Base-by-base conservation (phyloP, 345 rosid genomes). In the Cochlearia excelsa region DNA sequence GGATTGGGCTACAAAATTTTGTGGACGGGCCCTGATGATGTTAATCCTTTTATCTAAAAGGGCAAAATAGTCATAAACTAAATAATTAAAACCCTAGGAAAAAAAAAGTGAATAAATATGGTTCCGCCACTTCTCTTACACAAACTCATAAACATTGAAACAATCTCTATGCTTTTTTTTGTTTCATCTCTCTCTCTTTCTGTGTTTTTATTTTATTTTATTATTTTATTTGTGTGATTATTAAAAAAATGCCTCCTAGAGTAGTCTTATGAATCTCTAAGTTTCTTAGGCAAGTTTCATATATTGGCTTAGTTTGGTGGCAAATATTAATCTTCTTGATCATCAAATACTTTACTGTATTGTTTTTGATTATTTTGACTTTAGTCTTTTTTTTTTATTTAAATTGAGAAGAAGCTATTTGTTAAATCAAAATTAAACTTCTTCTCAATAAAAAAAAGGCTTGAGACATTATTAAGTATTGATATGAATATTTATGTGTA, bases 201-300 rank as follows among this genome's bases (percentile, higher is more conserved):
- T 1, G 26, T 9, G 33, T 42, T 1, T 42, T 7, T 3, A 1
- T 6, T 37, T 6, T n/a, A 2, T 16, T 7, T 8, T 4, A 34
- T 34, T 3, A 34, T 38, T 38, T 1, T 38, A 5, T 1, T 26
- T 16, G 1, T 30, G 30, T 9, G 1, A 0, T 30, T 39, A 7
- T 7, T 9, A 16, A 10, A 46, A 8, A 38, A 41, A 8, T 46
- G 72, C 66, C 72, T 60, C 66, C 60, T 68, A 37, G 66, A 68
- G 72, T 68, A 68, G 73, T 56, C 7, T 68, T 54, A 46, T 68
- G 73, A 68, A 68, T 33, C 50, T 57, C 66, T 68, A 67, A 66
- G 54, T 16, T 59, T 45, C 16, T 67, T 67, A 68, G 66, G 27
- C 26, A 30, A 37, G 39, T 61, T 68, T 61, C 73, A 68, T 67